A percentile compares a stretch with the other conserved stretches of the same genome.
These are phyloP conservation scores for Starmerella asiatica DNA, from an alignment of 805 yeast species.

Conservation along the genomic window DNA sequence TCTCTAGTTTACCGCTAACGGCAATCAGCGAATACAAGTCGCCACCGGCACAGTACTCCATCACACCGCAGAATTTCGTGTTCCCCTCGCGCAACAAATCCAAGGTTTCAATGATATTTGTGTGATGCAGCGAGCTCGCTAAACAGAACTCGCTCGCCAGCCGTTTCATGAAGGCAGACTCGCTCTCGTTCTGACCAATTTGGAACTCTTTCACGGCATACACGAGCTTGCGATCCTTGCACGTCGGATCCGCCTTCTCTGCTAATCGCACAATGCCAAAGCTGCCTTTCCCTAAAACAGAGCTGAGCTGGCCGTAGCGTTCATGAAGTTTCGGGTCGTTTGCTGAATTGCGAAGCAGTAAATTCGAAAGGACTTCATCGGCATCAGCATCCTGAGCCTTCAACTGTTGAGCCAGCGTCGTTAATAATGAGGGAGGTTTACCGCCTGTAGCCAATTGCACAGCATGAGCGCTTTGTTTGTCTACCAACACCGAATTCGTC, in stretches of 20 bases:
- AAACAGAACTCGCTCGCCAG: conserved; percentile 84
- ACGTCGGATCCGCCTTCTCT: conserved; percentile 39
- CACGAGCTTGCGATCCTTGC: conserved; percentile 29
- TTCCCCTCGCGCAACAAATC: conserved; percentile 63
- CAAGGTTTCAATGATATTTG: conserved; percentile 59
- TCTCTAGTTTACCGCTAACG: conserved; percentile 39
- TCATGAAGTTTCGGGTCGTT: conserved; percentile 42
- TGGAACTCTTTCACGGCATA: conserved; percentile 69
- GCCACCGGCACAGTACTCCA: conserved; percentile 90
- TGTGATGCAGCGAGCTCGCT: conserved; percentile 58
- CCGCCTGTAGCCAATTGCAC: conserved; percentile 9
- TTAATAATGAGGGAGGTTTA: conserved; percentile 19
- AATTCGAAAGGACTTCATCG: conserved; percentile 14
- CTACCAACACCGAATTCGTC: conserved; percentile 10
- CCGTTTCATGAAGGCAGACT: conserved; percentile 47
- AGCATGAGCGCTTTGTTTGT: conserved; percentile 18
- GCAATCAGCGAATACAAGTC: conserved; percentile 52
- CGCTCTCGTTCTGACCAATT: conserved; percentile 43
- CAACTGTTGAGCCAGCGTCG: conserved; percentile 14
- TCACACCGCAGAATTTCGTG: conserved; percentile 66
- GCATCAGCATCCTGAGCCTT: conserved; percentile 13
- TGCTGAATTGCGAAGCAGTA: conserved; percentile 7
- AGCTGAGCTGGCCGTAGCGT: conserved; percentile 84
- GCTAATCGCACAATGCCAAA: conserved; percentile 84
- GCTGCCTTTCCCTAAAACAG: conserved; percentile 81